A percentile compares a stretch with the other conserved stretches of the same genome.
phyloP scores from a whole-genome alignment of 2,329 filamentous ascomycete genomes.

The Aspergillus floridensis region DNA sequence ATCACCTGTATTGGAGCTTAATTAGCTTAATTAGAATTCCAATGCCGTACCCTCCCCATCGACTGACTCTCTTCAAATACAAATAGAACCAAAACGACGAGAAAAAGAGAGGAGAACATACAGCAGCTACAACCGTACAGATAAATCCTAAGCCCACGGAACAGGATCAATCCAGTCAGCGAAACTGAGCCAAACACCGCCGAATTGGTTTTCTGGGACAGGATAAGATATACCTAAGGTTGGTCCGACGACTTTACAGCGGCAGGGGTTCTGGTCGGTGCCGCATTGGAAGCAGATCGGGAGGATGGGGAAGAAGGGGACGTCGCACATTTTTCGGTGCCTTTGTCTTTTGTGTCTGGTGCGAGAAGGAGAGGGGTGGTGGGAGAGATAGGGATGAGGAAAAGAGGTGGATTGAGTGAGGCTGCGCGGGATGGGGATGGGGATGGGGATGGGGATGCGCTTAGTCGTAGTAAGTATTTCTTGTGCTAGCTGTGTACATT shows the following conservation, averaged over 20 bases:
- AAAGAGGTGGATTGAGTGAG: background rate
- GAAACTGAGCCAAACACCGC: no score
- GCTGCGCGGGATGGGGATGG: no score
- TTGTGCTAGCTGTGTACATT: no score
- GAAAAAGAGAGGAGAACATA: slow-evolving; percentile 37
- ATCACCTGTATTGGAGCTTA: slow-evolving; percentile 39
- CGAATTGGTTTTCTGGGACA: no score
- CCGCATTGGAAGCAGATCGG: slow-evolving; percentile 56
- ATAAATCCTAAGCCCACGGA: slow-evolving; percentile 37
- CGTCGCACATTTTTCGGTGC: slow-evolving; percentile 30
- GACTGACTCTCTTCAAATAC: no score
- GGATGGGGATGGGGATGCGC: no score
- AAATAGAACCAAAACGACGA: no score
- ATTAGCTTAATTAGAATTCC: no score
- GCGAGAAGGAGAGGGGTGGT: background rate
- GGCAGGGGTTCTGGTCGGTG: slow-evolving; percentile 57
- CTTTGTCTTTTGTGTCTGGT: background rate
- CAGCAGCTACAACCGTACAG: slow-evolving; percentile 49
- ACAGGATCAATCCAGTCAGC: background rate
- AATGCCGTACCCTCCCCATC: no score
- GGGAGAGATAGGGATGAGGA: background rate
- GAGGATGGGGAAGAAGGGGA: slow-evolving; percentile 48
- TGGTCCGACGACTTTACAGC: slow-evolving; percentile 57
- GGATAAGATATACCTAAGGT: slow-evolving; percentile 44
- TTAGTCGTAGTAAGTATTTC: no score